Evolutionary conservation across 441 rosid genomes (phyloP).

Genomic region (Jatropha multifida): DNA sequence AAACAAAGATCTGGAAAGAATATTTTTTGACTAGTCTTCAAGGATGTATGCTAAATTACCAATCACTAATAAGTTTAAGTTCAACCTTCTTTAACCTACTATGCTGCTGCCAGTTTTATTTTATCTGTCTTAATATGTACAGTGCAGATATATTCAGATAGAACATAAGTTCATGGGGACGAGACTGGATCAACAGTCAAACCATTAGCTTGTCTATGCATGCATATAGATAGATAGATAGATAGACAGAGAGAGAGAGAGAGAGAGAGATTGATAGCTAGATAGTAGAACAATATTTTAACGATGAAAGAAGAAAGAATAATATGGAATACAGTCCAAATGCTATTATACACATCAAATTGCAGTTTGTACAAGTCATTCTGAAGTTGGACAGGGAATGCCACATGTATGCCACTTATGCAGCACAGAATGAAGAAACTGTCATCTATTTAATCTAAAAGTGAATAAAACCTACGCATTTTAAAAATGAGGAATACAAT

Average conservation of each 20-base stretch:
- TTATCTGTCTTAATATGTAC: no score
- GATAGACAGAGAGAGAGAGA: neutral
- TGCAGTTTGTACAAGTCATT: neutral
- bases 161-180: no score
- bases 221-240: no score
- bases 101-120: neutral
- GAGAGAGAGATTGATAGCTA: neutral
- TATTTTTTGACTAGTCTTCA: neutral
- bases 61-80: neutral
- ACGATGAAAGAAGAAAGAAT: neutral
- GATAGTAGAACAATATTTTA: neutral
- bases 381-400: neutral
- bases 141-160: no score
- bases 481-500: neutral
- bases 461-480: neutral
- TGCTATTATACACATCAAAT: neutral
- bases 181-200: no score
- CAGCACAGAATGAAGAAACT: neutral
- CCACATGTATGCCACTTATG: neutral
- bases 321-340: neutral
- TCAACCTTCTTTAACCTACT: neutral
- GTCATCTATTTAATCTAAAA: neutral
- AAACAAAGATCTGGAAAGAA: slow-evolving; percentile 4
- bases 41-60: neutral
- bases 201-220: no score